Evolutionary conservation across 441 rosid species (phyloP).

Genomic region (Mallotus repandus): DNA sequence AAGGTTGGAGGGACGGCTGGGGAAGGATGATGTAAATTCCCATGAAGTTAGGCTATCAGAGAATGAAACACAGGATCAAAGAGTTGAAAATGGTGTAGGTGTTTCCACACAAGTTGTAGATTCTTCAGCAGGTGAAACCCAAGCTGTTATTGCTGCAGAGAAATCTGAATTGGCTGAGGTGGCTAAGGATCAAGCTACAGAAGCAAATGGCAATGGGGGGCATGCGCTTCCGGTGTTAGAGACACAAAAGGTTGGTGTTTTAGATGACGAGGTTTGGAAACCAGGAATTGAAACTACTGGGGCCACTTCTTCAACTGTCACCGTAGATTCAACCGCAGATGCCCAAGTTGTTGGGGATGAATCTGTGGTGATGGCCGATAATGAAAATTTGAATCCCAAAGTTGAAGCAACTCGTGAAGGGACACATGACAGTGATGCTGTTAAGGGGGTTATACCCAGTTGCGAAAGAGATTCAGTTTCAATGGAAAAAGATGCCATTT

Average conservation of each 20-base stretch:
- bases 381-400: constrained; percentile 22
- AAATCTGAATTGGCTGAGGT: constrained; percentile 20
- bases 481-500: constrained; percentile 23
- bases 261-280: constrained; percentile 17
- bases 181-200: constrained; percentile 9
- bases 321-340: constrained; percentile 24
- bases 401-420: constrained; percentile 21
- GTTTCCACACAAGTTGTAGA: constrained; percentile 6
- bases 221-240: constrained; percentile 16
- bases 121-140: constrained; percentile 9
- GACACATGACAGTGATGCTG: constrained; percentile 11
- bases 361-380: constrained; percentile 4
- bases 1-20: constrained; percentile 13
- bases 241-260: constrained; percentile 21
- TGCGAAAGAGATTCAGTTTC: constrained; percentile 16
- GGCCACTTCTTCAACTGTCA: constrained; percentile 15
- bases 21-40: constrained; percentile 15
- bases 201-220: constrained; percentile 17
- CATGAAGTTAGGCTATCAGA: constrained; percentile 14
- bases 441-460: constrained; percentile 15
- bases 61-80: constrained; percentile 15
- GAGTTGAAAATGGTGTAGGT: constrained; percentile 24
- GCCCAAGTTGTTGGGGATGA: constrained; percentile 26
- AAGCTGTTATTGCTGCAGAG: constrained; percentile 4
- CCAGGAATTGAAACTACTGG: constrained; percentile 18